Evolutionary conservation across 805 yeast genomes (phyloP), one percentile per base, ranked within the genome.

Genomic region (Brettanomyces naardenensis): DNA sequence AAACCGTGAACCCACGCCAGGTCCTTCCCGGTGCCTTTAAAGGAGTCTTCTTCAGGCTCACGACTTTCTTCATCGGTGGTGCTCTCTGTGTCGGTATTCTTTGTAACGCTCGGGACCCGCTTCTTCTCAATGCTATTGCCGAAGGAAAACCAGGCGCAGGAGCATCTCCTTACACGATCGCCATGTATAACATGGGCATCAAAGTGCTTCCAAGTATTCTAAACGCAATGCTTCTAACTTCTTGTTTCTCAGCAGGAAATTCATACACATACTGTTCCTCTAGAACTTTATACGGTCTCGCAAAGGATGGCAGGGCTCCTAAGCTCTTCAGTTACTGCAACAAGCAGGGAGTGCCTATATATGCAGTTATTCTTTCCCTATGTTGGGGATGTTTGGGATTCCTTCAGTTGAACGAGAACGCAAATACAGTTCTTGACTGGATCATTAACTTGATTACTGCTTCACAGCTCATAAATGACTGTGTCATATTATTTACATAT

Each of bases 191-290:
- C 40, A 60, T 85, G 49, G 68, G 74, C 0, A 80, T 86, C 37
- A 73, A 64, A 23, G 76, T 73, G 0, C 65, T 85, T 37, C 92
- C 94, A 28, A 74, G 78, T 51, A 67, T 86, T 39, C 81, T 87
- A 40, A 87, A 87, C 56, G 90, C 75, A 1, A 73, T 83, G 26
- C 65, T 87, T 28, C 62, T 87, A 36, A 68, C 85, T 3, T 73
- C 90, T 2, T 84, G 87, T 3, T 80, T 84, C 46, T 78, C 87
- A 26, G 87, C 94, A 3, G 95, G 94, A 38, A 84, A 84, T 57
- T 80, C 89, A 2, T 80, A 79, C 54, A 74, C 81, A 13, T 84
- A 71, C 53, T 78, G 87, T 44, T 78, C 88, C 0, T 73, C 87
- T 5, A 53, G 75, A 47, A 71, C 81, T 0, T 61, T 84, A 14